These are phyloP conservation scores for Sclerotinia trifoliorum DNA, from an alignment of 2,329 filamentous ascomycete genomes.

Conservation along the genomic window DNA sequence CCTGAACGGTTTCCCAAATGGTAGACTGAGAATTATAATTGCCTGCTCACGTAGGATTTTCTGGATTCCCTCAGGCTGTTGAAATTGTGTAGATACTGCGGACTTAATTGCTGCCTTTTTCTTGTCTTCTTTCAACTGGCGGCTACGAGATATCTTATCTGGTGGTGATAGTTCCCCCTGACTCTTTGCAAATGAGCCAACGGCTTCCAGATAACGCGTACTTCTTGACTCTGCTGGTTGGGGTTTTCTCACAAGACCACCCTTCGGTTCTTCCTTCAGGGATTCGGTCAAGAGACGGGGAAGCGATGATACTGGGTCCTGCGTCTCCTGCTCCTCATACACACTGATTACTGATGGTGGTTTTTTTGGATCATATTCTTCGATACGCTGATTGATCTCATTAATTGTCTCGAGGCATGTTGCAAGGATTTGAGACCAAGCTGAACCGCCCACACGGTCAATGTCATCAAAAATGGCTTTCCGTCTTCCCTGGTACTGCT, in stretches of 20 bases:
- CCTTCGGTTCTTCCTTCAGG: constrained; percentile 31
- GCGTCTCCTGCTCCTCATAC: constrained; percentile 34
- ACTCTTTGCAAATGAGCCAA: constrained; percentile 36
- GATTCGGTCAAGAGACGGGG: constrained; percentile 35
- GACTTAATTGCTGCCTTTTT: constrained; percentile 9
- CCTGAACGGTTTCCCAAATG: constrained; percentile 67
- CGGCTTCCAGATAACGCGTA: constrained; percentile 27
- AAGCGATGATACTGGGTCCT: constrained; percentile 27
- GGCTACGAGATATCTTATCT: constrained; percentile 21
- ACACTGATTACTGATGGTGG: constrained; percentile 38
- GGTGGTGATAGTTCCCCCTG: constrained; percentile 35
- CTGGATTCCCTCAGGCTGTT: constrained; percentile 4
- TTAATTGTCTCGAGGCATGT: constrained; percentile 69
- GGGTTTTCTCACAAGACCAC: constrained; percentile 35
- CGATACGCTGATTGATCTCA: constrained; percentile 66
- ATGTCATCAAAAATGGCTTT: constrained; percentile 85
- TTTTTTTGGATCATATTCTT: constrained; percentile 46
- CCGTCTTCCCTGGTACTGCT: constrained; percentile 67
- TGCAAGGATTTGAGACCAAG: constrained; percentile 76
- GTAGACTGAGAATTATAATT: constrained; percentile 43
- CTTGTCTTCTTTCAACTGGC: constrained; percentile 1
- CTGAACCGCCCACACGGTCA: constrained; percentile 73
- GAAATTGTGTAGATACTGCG: constrained; percentile 3
- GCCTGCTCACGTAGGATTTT: constrained; percentile 15
- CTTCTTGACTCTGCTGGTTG: constrained; percentile 27